Conservation (phyloP, 164 flowering plant species). For the Magnolia officinalis region DNA sequence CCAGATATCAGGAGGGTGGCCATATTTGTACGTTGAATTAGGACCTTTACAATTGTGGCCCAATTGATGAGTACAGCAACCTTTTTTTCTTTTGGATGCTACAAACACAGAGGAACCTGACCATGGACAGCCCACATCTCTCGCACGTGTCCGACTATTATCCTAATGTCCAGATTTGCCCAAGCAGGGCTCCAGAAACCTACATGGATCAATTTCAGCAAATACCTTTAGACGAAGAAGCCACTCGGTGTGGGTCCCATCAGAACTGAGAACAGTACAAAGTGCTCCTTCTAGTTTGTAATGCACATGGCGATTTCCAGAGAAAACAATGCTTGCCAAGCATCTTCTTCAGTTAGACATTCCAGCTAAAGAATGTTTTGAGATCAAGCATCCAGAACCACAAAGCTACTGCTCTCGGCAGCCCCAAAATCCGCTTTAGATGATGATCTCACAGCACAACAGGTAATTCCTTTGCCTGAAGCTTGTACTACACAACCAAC, state of each 20-base stretch:
- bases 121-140: too few relatives aligned
- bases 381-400: not conserved
- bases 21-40: too few relatives aligned
- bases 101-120: too few relatives aligned
- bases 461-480: not conserved
- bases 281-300: not conserved
- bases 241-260: not conserved
- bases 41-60: too few relatives aligned
- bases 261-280: not conserved
- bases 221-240: not conserved
- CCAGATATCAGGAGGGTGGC: too few relatives aligned
- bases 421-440: not conserved
- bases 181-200: too few relatives aligned
- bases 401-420: not conserved
- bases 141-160: too few relatives aligned
- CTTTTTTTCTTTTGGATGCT: too few relatives aligned
- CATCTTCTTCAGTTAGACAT: not conserved
- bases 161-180: too few relatives aligned
- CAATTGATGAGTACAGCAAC: too few relatives aligned
- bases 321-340: not conserved
- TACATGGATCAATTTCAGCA: not conserved
- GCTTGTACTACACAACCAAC: not conserved
- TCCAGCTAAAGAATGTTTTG: not conserved
- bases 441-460: not conserved
- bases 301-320: not conserved